Evolutionary conservation across 1,284 basidiomycete genomes (phyloP), one percentile per base, ranked within the genome.

Genomic region (Sporisorium sorghi): DNA sequence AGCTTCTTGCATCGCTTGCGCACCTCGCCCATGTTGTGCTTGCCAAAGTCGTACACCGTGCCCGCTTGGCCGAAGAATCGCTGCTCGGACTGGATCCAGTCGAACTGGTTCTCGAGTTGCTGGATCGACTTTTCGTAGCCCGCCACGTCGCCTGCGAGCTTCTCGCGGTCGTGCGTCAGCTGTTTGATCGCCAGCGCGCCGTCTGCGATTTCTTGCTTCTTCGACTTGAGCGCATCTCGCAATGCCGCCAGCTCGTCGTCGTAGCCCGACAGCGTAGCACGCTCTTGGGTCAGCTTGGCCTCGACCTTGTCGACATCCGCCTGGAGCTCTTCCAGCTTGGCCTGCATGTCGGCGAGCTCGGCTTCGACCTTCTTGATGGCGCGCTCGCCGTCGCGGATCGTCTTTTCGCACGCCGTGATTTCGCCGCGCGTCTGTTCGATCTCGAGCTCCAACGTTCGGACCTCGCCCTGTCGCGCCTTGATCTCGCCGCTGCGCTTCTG

Each of bases 1-100:
- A 98, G 88, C 82, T 93, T 92, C 43, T 88, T 87, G 44, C 91
- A 91, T 77, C 90, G 90, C 47, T 89, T 87, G 58, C 89, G 87
- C 68, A 93, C 87, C 59, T 88, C 87, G 7, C 63, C 84, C 49
- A 95, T 89, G 82, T 97, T 90, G 72, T 90, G 87, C n/a, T 87
- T 87, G 12, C 85, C 83, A 84, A 97, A 98, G 83, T 97, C 92
- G 85, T 94, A 99, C 17, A 89, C 89, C 11, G 91, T 90, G 8
- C 92, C 92, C 1, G 88, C 80, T 84, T 93, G 90, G 46, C 94
- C 94, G 78, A 99, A 99, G 69, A 87, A 86, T 30, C 87, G 87
- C 76, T 90, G 89, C 82, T 98, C 95, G 52, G 94, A 90, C 12
- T 84, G 81, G 70, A 99, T 97, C 96, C 97, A 99, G 0, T 91